A percentile compares a stretch with the other conserved stretches of the same genome.
These are phyloP conservation scores for Penstemon newberryi DNA, from an alignment of 257 asterid species.

Conservation along the genomic window DNA sequence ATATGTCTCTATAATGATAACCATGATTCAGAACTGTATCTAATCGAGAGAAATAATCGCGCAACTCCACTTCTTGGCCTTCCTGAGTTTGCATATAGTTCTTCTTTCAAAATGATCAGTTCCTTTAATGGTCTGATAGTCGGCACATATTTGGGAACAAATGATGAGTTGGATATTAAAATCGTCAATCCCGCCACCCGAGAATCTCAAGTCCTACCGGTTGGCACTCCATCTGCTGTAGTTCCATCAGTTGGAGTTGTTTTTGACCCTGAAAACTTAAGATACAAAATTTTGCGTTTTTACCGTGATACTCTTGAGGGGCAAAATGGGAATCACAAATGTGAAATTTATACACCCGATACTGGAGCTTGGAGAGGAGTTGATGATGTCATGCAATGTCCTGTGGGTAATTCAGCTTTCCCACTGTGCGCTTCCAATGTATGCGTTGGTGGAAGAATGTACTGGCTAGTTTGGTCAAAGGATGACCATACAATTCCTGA, in stretches of 20 bases:
- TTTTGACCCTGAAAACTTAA: neutral
- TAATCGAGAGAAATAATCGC: slow-evolving; percentile 17
- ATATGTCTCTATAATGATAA: neutral
- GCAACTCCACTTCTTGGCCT: slow-evolving; percentile 6
- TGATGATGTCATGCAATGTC: slow-evolving; percentile 3
- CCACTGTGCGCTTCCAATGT: slow-evolving; percentile 1
- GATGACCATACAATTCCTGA: slow-evolving; percentile 4
- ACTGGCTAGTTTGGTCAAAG: slow-evolving; percentile 25
- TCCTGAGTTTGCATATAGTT: neutral
- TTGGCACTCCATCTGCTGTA: slow-evolving; percentile 7
- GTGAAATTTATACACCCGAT: slow-evolving; percentile 9
- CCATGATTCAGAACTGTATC: neutral
- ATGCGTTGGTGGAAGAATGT: slow-evolving; percentile 28
- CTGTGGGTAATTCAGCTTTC: slow-evolving; percentile 10
- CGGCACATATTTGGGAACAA: slow-evolving; percentile 2
- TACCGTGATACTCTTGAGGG: neutral
- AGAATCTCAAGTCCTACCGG: slow-evolving; percentile 1
- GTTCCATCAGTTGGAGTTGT: slow-evolving; percentile 14
- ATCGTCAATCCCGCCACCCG: slow-evolving; percentile 24
- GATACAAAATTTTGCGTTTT: slow-evolving; percentile 17
- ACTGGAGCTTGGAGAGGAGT: slow-evolving; percentile 13
- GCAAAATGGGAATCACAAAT: neutral
- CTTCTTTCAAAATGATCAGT: slow-evolving; percentile 2
- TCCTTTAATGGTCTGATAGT: slow-evolving; percentile 25
- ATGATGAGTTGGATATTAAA: neutral